Conservation (phyloP, 306 rosid genomes). For the Mucuna pruriens region DNA sequence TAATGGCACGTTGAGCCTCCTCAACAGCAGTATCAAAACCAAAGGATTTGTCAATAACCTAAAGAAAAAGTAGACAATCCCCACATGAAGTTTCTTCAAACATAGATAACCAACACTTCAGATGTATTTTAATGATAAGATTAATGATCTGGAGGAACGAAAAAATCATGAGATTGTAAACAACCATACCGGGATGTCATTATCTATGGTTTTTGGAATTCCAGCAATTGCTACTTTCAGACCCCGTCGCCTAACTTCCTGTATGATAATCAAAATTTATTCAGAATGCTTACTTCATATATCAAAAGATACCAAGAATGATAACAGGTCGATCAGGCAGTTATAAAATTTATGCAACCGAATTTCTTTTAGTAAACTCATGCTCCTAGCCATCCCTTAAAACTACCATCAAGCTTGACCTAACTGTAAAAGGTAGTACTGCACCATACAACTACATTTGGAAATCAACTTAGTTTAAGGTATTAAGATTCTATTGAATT, state of each 20-base stretch:
- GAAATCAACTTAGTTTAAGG: background rate
- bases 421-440: background rate
- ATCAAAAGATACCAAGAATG: slow-evolving; percentile 22
- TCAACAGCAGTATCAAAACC: slow-evolving; percentile 96
- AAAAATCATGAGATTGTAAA: slow-evolving; percentile 8
- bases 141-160: background rate
- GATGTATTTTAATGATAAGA: slow-evolving; percentile 41
- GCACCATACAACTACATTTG: background rate
- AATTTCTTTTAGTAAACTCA: slow-evolving; percentile 5
- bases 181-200: slow-evolving; percentile 84
- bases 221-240: slow-evolving; percentile 85
- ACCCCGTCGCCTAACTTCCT: slow-evolving; percentile 92
- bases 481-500: slow-evolving; percentile 1
- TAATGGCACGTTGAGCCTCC: slow-evolving; percentile 97
- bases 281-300: slow-evolving; percentile 25
- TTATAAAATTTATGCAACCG: slow-evolving; percentile 1
- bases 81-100: slow-evolving; percentile 34
- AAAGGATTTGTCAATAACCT: slow-evolving; percentile 93
- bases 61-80: slow-evolving; percentile 40
- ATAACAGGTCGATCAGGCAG: slow-evolving; percentile 21
- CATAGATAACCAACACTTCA: slow-evolving; percentile 40
- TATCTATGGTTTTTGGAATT: slow-evolving; percentile 97
- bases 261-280: slow-evolving; percentile 37
- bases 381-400: background rate
- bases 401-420: slow-evolving; percentile 29